phyloP scores from a whole-genome alignment of 2,329 filamentous ascomycete species.

The Ceratocystis destructans region DNA sequence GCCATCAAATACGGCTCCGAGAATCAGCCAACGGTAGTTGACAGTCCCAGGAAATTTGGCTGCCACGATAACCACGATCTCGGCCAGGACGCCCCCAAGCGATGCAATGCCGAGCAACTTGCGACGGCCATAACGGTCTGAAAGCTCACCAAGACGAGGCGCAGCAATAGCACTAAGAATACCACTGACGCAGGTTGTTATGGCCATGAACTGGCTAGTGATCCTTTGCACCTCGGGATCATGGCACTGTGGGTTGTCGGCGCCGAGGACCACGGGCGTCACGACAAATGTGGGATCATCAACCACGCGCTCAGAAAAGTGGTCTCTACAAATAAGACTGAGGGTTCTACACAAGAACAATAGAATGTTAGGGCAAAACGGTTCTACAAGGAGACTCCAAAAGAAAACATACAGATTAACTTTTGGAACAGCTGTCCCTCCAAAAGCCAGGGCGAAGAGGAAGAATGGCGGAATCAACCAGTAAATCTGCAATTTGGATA shows the following conservation, averaged over 20 bases:
- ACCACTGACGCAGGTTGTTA: conserved; percentile 60
- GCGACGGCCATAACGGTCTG: conserved; percentile 74
- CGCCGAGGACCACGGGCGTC: conserved; percentile 51
- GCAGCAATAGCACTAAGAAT: conserved; percentile 66
- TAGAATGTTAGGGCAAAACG: neutral
- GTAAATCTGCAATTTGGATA: conserved; percentile 42
- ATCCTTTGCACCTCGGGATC: conserved; percentile 67
- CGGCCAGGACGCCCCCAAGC: conserved; percentile 57
- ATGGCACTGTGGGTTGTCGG: conserved; percentile 65
- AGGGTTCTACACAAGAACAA: conserved; percentile 8
- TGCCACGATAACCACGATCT: conserved; percentile 65
- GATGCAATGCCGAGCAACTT: conserved; percentile 60
- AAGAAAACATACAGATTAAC: conserved; percentile 51
- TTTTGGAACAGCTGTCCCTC: conserved; percentile 72
- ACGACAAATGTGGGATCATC: conserved; percentile 46
- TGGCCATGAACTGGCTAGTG: conserved; percentile 62
- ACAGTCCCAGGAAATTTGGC: conserved; percentile 60
- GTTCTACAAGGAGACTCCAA: neutral
- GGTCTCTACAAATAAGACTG: conserved; percentile 65
- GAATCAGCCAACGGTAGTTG: conserved; percentile 63
- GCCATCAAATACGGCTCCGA: conserved; percentile 68
- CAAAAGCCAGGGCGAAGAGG: conserved; percentile 73
- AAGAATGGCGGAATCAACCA: conserved; percentile 75
- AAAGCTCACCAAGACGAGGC: conserved; percentile 71
- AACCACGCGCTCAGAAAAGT: conserved; percentile 42